Evolutionary conservation across 2,329 filamentous ascomycete genomes (phyloP).

Genomic region (Sclerotinia subarctica): DNA sequence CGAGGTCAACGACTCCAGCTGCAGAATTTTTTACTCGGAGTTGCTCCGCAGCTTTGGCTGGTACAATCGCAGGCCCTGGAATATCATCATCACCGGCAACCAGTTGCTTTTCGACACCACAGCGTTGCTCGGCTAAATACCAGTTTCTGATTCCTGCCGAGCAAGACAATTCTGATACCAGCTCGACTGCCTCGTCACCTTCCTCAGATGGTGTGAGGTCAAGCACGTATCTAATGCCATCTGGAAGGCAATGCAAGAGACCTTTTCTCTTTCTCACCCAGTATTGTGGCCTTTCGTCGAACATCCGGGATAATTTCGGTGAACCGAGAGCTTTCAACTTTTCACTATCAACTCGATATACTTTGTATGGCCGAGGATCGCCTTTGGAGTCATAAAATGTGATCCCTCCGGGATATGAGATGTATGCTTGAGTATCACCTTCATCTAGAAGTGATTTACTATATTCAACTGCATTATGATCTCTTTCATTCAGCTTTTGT

Average conservation of each 20-base stretch:
- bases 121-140: slow-evolving; percentile 45
- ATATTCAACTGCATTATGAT: slow-evolving; percentile 26
- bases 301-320: slow-evolving; percentile 46
- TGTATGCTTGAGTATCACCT: slow-evolving; percentile 47
- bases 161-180: slow-evolving; percentile 57
- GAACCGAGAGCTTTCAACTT: slow-evolving; percentile 49
- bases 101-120: slow-evolving; percentile 40
- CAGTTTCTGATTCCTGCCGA: slow-evolving; percentile 54
- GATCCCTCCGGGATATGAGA: slow-evolving; percentile 40
- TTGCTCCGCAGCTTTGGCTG: not conserved
- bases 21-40: not conserved
- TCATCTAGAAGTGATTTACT: slow-evolving; percentile 25
- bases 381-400: slow-evolving; percentile 30
- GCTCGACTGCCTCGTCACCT: slow-evolving; percentile 60
- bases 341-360: slow-evolving; percentile 47
- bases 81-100: slow-evolving; percentile 50
- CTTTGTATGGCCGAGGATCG: slow-evolving; percentile 34
- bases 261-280: slow-evolving; percentile 41
- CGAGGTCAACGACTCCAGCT: not conserved
- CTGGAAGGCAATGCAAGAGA: slow-evolving; percentile 34
- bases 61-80: not conserved
- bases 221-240: slow-evolving; percentile 55
- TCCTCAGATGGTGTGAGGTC: slow-evolving; percentile 61
- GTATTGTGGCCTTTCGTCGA: slow-evolving; percentile 45
- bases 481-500: slow-evolving; percentile 20